Evolutionary conservation across 331 rosid species (phyloP), one percentile per base, ranked within the genome.

Genomic region (Phaseolus coccineus): DNA sequence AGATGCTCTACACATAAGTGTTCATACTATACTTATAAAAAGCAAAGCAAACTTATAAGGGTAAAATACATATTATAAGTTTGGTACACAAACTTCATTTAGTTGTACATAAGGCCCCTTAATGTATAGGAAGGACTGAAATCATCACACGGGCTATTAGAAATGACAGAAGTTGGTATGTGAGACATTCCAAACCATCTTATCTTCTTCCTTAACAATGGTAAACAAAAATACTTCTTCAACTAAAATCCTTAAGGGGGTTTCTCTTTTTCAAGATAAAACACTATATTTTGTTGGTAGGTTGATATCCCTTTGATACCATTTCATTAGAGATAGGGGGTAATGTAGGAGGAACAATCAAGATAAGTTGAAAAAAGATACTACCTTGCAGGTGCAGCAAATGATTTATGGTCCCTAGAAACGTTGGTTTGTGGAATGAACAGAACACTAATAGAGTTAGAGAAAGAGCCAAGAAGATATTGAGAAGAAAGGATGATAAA

Each of bases 21-120:
- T 15, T 71, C 74, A 19, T 65, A 53, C 4, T 22, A 71, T 69
- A 57, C 71, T 47, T 15, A 63, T 66, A 51, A 51, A 72, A 58
- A 28, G 35, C 65, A 48, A 24, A 55, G 31, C 37, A 81, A 56
- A 12, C 56, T 58, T 66, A 58, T n/a, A 48, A 46, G 24, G 65
- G 44, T 25, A 25, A 48, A 48, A 62, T 14, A 35, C 65, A 71
- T 46, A 59, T 61, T 72, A 71, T 13, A 44, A n/a, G n/a, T 19
- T 74, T 63, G 64, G 64, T 63, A 63, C 22, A 76, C 8, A 76
- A 19, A 76, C 39, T 55, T 61, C 42, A 30, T 62, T 62, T 31
- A 0, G 68, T 6, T 53, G 19, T 16, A 73, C 67, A 37, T 37
- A 24, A 37, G 25, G 14, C 35, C 8, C 13, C 35, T 12, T 39